A percentile compares a stretch with the other conserved stretches of the same genome.
These are phyloP conservation scores for Diphasiastrum complanatum DNA, from an alignment of 83 land plant species.

Conservation along the genomic window DNA sequence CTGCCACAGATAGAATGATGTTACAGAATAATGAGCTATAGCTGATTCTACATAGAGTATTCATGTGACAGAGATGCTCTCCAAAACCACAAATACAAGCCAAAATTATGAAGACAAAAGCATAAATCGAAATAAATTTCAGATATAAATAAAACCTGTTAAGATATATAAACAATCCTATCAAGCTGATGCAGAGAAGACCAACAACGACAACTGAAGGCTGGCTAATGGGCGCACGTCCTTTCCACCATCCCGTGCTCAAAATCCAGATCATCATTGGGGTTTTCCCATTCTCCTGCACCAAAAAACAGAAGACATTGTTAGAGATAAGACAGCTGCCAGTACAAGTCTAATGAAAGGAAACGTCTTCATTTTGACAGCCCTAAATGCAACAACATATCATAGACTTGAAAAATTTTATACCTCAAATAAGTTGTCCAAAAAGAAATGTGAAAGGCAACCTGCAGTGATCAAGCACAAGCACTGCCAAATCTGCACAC, in stretches of 20 bases:
- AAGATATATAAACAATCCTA: constrained; percentile 55
- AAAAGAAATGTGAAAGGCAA: constrained; percentile 62
- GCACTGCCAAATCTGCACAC: too few relatives aligned
- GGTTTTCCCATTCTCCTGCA: constrained; percentile 69
- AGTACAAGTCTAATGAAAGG: too few relatives aligned
- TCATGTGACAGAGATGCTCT: too few relatives aligned
- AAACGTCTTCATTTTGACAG: too few relatives aligned
- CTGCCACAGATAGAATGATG: too few relatives aligned
- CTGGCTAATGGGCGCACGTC: constrained; percentile 45
- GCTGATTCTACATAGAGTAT: too few relatives aligned
- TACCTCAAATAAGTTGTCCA: constrained; percentile 81
- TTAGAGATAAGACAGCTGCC: too few relatives aligned
- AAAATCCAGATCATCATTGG: constrained; percentile 52
- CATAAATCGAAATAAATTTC: not conserved
- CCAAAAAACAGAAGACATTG: constrained; percentile 2
- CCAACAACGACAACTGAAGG: constrained; percentile 59
- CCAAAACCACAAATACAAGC: too few relatives aligned
- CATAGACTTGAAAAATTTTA: not conserved
- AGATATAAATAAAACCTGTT: constrained; percentile 42
- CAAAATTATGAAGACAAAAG: too few relatives aligned
- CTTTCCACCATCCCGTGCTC: constrained; percentile 74
- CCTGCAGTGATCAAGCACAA: constrained; percentile 54
- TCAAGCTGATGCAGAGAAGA: constrained; percentile 40
- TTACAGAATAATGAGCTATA: too few relatives aligned
- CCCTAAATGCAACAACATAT: not conserved